phyloP scores from a whole-genome alignment of 2,329 filamentous ascomycete genomes.

The Fusarium pseudograminearum region DNA sequence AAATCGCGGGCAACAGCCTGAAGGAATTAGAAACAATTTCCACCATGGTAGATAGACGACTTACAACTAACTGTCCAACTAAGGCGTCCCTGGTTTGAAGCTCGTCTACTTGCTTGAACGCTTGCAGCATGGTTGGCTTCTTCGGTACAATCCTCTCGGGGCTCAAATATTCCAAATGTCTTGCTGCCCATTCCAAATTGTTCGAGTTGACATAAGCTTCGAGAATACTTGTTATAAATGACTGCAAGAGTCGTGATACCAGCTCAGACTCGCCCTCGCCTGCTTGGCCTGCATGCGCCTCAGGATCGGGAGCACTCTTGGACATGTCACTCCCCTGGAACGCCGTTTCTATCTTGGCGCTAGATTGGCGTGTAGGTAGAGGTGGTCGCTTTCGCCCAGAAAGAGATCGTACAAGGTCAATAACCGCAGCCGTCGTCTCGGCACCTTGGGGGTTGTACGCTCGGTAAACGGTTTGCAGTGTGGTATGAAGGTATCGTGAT shows the following conservation, averaged over 20 bases:
- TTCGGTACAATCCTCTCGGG: conserved; percentile 73
- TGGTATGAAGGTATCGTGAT: conserved; percentile 81
- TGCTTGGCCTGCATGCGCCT: conserved; percentile 57
- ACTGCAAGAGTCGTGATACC: conserved; percentile 74
- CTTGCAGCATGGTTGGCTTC: conserved; percentile 70
- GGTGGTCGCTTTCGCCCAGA: conserved; percentile 74
- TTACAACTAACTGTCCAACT: conserved; percentile 77
- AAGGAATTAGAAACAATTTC: conserved; percentile 28
- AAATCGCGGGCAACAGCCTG: conserved; percentile 75
- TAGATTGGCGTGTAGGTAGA: conserved; percentile 70
- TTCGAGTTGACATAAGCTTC: conserved; percentile 77
- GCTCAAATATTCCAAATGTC: conserved; percentile 76
- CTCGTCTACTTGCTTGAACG: conserved; percentile 72
- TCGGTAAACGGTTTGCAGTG: conserved; percentile 77
- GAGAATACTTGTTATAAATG: conserved; percentile 81
- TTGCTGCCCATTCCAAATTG: conserved; percentile 69
- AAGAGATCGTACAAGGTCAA: conserved; percentile 77
- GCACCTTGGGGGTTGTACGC: conserved; percentile 73
- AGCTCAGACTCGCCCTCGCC: conserved; percentile 70
- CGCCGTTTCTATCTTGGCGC: conserved; percentile 65
- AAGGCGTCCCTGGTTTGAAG: conserved; percentile 73
- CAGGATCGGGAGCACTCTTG: conserved; percentile 71
- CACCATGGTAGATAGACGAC: conserved; percentile 44
- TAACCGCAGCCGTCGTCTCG: conserved; percentile 76
- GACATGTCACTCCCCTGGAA: conserved; percentile 66